These are phyloP conservation scores for Cryphonectria nitschkei DNA, from an alignment of 2,329 filamentous ascomycete species.

Conservation along the genomic window DNA sequence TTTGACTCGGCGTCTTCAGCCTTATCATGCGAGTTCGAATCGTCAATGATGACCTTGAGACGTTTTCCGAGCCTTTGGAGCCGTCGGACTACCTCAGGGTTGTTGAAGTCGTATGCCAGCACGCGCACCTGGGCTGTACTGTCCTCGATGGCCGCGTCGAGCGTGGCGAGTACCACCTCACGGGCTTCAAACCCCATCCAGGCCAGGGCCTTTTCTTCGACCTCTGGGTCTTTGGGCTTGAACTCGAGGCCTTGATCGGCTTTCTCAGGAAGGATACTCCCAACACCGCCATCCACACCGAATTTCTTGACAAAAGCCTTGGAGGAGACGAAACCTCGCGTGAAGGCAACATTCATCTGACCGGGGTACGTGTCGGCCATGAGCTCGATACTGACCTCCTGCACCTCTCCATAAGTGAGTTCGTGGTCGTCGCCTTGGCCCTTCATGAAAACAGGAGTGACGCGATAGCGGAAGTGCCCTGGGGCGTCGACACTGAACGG, in stretches of 20 bases:
- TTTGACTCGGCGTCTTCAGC: slow-evolving; percentile 28
- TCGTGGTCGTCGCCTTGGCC: slow-evolving; percentile 14
- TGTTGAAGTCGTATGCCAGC: slow-evolving; percentile 32
- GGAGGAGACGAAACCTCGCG: slow-evolving; percentile 32
- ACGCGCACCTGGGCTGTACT: slow-evolving; percentile 32
- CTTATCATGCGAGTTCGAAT: slow-evolving; percentile 28
- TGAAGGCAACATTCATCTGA: slow-evolving; percentile 33
- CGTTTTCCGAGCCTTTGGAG: slow-evolving; percentile 30
- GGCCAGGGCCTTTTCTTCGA: slow-evolving; percentile 30
- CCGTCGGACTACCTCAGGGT: slow-evolving; percentile 31
- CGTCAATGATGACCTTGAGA: slow-evolving; percentile 33
- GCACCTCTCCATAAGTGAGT: slow-evolving; percentile 32
- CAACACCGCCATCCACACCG: slow-evolving; percentile 27
- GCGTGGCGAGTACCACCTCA: slow-evolving; percentile 28
- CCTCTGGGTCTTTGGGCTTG: slow-evolving; percentile 28
- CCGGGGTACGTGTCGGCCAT: slow-evolving; percentile 32
- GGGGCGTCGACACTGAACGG: slow-evolving; percentile 29
- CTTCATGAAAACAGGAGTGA: slow-evolving; percentile 33
- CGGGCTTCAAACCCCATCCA: slow-evolving; percentile 34
- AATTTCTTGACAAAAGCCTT: slow-evolving; percentile 31
- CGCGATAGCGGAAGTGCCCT: slow-evolving; percentile 30
- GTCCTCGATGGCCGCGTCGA: slow-evolving; percentile 31
- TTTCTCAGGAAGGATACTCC: slow-evolving; percentile 31
- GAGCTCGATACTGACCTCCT: slow-evolving; percentile 32
- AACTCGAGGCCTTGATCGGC: slow-evolving; percentile 32